These are phyloP conservation scores for Physaria fendleri DNA, from an alignment of 345 rosid species.

Conservation along the genomic window DNA sequence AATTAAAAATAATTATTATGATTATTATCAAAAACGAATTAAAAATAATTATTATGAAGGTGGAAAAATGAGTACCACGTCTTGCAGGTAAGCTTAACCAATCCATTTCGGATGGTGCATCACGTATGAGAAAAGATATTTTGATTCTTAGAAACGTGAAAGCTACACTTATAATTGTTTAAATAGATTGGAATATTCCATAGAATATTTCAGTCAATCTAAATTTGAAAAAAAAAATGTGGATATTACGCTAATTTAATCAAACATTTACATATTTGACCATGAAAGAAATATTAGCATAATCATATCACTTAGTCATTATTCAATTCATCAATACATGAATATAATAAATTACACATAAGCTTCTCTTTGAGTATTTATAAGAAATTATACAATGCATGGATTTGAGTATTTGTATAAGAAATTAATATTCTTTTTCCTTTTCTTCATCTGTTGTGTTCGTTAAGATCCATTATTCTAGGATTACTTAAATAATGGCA, in stretches of 20 bases:
- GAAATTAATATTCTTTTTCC: background rate
- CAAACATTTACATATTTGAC: background rate
- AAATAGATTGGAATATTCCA: background rate
- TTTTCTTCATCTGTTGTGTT: background rate
- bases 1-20: no score
- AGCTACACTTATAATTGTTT: background rate
- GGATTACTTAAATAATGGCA: background rate
- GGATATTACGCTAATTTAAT: background rate
- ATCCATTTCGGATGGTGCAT: slow-evolving; percentile 16
- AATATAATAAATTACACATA: background rate
- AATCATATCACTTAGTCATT: background rate
- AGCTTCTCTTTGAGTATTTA: background rate
- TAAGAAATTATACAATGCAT: background rate
- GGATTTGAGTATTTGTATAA: background rate
- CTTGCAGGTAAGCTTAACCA: slow-evolving; percentile 20
- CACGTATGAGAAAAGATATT: slow-evolving; percentile 13
- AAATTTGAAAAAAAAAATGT: background rate
- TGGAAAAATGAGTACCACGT: slow-evolving; percentile 18
- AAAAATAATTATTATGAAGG: background rate
- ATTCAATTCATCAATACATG: background rate
- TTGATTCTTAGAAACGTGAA: background rate
- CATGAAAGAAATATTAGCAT: background rate
- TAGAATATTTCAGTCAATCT: background rate
- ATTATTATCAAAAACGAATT: background rate
- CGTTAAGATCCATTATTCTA: background rate